Evolutionary conservation across 106 monocot species (phyloP).

Genomic region (Acorus gramineus): DNA sequence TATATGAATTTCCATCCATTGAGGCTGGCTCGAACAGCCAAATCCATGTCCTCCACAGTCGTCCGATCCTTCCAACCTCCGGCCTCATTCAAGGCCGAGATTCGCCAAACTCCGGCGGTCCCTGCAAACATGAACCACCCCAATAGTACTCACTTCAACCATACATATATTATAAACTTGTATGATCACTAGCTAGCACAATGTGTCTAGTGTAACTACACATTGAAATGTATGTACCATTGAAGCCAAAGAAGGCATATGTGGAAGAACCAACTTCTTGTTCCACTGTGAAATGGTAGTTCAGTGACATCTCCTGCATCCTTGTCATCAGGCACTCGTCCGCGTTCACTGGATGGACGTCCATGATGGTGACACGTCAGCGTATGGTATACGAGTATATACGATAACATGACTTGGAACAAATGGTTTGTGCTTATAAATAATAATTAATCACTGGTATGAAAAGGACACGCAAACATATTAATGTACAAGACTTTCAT

Average conservation of each 20-base stretch:
- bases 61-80: conserved; percentile 22
- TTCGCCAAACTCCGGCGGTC: conserved; percentile 27
- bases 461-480: no score
- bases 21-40: no score
- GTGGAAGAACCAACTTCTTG: conserved; percentile 28
- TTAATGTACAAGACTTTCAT: no score
- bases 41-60: no score
- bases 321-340: conserved; percentile 1
- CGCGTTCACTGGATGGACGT: no score
- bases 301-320: conserved; percentile 33
- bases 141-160: neutral
- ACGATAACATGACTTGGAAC: no score
- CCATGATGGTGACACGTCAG: no score
- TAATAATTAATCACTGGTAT: no score
- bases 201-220: neutral
- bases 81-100: conserved; percentile 21
- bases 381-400: no score
- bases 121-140: conserved; percentile 2
- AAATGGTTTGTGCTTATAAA: no score
- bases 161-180: neutral
- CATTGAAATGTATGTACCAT: conserved; percentile 7
- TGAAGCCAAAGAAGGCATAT: conserved; percentile 30
- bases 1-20: conserved; percentile 28
- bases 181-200: neutral
- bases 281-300: conserved; percentile 32